phyloP scores from a whole-genome alignment of 176 grass and related monocot species.

The Carex scoparia region DNA sequence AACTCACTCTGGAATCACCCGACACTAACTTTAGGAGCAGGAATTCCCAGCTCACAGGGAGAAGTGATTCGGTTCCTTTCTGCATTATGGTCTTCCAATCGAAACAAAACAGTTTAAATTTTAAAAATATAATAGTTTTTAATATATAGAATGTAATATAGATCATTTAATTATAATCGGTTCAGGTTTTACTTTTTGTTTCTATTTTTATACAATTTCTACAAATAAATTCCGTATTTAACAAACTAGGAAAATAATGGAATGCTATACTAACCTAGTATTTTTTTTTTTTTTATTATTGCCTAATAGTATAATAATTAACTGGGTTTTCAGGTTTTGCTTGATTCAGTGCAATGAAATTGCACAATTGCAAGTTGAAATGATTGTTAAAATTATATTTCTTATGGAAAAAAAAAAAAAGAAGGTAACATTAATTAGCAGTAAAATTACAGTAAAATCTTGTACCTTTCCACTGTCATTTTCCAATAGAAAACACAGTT shows the following conservation, averaged over 20 bases:
- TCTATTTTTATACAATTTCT: background rate
- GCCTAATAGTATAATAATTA: background rate
- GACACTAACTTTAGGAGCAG: too few relatives aligned
- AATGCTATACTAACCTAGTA: background rate
- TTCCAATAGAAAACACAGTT: background rate
- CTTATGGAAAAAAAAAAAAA: background rate
- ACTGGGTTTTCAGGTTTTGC: background rate
- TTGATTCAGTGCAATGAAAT: background rate
- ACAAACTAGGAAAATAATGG: background rate
- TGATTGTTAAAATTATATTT: background rate
- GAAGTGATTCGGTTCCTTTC: too few relatives aligned
- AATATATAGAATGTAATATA: too few relatives aligned
- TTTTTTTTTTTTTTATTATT: background rate
- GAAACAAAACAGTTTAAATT: background rate
- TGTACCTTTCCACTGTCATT: background rate
- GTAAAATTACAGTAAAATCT: background rate
- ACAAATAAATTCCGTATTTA: background rate
- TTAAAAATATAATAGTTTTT: too few relatives aligned
- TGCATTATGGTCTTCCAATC: background rate
- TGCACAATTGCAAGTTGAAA: too few relatives aligned
- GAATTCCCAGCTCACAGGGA: too few relatives aligned
- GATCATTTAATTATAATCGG: too few relatives aligned
- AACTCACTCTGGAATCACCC: too few relatives aligned
- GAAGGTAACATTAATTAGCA: background rate
- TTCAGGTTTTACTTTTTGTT: background rate